Evolutionary conservation across 1,284 basidiomycete genomes (phyloP).

Genomic region (Ceratobasidium sp.): DNA sequence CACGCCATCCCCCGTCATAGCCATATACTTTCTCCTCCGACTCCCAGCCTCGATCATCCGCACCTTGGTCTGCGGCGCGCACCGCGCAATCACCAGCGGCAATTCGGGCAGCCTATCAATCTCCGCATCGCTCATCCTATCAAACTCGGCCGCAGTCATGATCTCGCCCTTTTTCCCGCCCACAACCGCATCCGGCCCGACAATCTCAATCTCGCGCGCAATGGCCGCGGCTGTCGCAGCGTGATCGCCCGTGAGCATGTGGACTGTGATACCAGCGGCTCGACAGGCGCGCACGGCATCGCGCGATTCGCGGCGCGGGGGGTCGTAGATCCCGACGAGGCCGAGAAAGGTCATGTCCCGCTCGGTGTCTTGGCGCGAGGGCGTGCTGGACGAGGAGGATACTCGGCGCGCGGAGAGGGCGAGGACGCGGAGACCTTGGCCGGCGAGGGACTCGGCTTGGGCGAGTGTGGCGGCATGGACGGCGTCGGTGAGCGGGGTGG

Average conservation of each 20-base stretch:
- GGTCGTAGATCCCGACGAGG: constrained; percentile 77
- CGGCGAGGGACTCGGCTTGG: constrained; percentile 69
- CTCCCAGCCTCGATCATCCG: constrained; percentile 70
- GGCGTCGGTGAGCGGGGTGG: constrained; percentile 54
- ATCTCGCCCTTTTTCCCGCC: constrained; percentile 77
- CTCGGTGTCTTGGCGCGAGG: constrained; percentile 68
- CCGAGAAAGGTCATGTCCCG: constrained; percentile 71
- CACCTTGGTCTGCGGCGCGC: constrained; percentile 65
- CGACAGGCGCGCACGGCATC: constrained; percentile 80
- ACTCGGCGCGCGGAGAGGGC: constrained; percentile 60
- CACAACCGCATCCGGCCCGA: constrained; percentile 76
- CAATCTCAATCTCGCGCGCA: constrained; percentile 70
- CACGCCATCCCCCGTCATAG: constrained; percentile 66
- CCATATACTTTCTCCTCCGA: constrained; percentile 59
- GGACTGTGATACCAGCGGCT: constrained; percentile 48
- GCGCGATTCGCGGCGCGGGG: constrained; percentile 69
- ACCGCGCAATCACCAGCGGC: constrained; percentile 72
- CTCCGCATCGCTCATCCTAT: constrained; percentile 71
- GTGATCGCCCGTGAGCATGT: constrained; percentile 57
- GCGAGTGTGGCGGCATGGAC: constrained; percentile 61
- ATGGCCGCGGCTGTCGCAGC: constrained; percentile 64
- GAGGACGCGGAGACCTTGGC: constrained; percentile 68
- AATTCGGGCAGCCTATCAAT: constrained; percentile 68
- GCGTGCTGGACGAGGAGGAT: constrained; percentile 17
- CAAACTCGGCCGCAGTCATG: constrained; percentile 74